Percentiles rank a stretch among this genome's conserved stretches.
Conservation (phyloP, 805 yeast species). For the Teunomyces kruisii region DNA sequence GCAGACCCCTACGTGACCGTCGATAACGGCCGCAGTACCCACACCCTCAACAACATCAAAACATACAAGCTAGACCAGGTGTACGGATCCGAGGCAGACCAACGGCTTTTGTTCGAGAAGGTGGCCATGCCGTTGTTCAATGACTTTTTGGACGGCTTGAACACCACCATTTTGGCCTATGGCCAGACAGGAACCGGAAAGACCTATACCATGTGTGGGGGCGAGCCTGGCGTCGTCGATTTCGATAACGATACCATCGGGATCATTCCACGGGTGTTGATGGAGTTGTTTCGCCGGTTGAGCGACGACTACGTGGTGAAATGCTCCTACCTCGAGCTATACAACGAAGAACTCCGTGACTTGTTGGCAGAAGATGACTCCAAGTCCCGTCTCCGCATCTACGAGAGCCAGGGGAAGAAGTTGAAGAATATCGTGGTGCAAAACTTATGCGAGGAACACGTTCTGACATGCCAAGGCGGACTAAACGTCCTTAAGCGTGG, state of each 20-base stretch:
- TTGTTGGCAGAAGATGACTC: slow-evolving; percentile 52
- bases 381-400: slow-evolving; percentile 32
- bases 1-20: slow-evolving; percentile 21
- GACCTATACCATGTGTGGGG: slow-evolving; percentile 70
- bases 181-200: slow-evolving; percentile 91
- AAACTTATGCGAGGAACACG: slow-evolving; percentile 61
- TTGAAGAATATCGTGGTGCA: slow-evolving; percentile 48
- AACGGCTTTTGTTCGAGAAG: slow-evolving; percentile 59
- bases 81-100: slow-evolving; percentile 81
- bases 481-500: slow-evolving; percentile 57
- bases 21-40: slow-evolving; percentile 9
- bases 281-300: slow-evolving; percentile 51
- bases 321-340: slow-evolving; percentile 80
- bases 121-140: slow-evolving; percentile 71
- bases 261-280: slow-evolving; percentile 52
- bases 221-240: slow-evolving; percentile 6
- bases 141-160: slow-evolving; percentile 60
- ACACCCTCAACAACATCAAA: slow-evolving; percentile 31
- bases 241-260: slow-evolving; percentile 47
- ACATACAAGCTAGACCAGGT: slow-evolving; percentile 76
- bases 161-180: slow-evolving; percentile 77
- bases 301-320: slow-evolving; percentile 62
- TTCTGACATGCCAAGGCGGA: slow-evolving; percentile 57
- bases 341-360: slow-evolving; percentile 83
- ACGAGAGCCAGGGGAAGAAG: slow-evolving; percentile 23